These are phyloP conservation scores for Kentomonas sorsogonicus DNA, from an alignment of 208 protist species.

Conservation along the genomic window DNA sequence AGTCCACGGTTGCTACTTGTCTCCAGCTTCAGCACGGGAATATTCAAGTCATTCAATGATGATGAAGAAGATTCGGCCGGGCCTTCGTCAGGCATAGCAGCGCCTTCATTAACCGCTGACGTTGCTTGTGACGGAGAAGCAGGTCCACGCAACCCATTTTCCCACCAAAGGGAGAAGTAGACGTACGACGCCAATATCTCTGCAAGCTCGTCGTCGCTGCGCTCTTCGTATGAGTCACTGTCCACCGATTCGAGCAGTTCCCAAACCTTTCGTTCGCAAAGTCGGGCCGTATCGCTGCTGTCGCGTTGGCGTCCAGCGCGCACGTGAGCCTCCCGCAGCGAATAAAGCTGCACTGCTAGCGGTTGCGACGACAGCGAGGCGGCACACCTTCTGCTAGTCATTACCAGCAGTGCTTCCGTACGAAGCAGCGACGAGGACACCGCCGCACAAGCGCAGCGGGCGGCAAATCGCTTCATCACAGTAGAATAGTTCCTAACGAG, in stretches of 20 bases:
- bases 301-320: not conserved
- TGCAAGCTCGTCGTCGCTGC: slow-evolving; percentile 29
- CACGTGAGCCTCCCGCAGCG: slow-evolving; percentile 17
- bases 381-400: too few species aligned
- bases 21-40: too few species aligned
- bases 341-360: slow-evolving; percentile 16
- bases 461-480: too few species aligned
- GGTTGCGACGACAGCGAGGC: not conserved
- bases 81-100: too few species aligned
- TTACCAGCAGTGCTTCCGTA: too few species aligned
- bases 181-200: slow-evolving; percentile 56
- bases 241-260: slow-evolving; percentile 34
- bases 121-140: not conserved
- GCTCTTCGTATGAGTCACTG: too few species aligned
- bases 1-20: too few species aligned
- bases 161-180: slow-evolving; percentile 65
- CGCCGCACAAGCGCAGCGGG: too few species aligned
- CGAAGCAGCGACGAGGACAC: too few species aligned
- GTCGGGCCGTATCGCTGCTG: slow-evolving; percentile 4
- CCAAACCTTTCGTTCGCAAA: slow-evolving; percentile 51
- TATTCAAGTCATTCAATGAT: too few species aligned
- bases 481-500: too few species aligned
- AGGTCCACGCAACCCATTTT: slow-evolving; percentile 51
- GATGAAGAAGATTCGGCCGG: too few species aligned
- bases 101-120: slow-evolving; percentile 2